Evolutionary conservation across 257 asterid species (phyloP).

Genomic region (Leonotis leonurus): DNA sequence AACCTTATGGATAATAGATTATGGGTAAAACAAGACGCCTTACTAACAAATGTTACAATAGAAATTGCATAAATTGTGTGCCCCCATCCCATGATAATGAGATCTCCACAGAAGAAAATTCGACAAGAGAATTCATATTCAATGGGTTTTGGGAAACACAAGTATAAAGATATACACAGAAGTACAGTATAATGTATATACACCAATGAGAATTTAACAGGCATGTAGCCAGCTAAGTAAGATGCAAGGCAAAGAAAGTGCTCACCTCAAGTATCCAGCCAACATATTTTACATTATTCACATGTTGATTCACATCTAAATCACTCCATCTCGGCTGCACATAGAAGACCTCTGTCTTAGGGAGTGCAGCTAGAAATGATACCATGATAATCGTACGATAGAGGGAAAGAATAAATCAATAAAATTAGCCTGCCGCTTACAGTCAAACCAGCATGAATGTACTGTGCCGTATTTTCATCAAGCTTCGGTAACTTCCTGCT

Average conservation of each 20-base stretch:
- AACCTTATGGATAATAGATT: not conserved
- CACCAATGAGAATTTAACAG: no score
- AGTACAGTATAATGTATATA: no score
- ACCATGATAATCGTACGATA: not conserved
- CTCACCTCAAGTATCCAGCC: slow-evolving; percentile 97
- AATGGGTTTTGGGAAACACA: no score
- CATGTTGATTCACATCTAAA: slow-evolving; percentile 90
- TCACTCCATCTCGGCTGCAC: slow-evolving; percentile 93
- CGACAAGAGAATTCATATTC: no score
- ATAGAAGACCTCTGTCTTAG: slow-evolving; percentile 5
- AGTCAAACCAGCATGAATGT: slow-evolving; percentile 66
- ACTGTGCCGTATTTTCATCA: slow-evolving; percentile 63
- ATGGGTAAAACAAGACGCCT: no score
- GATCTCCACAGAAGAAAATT: no score
- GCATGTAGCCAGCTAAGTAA: no score
- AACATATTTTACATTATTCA: slow-evolving; percentile 89
- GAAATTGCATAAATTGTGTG: no score
- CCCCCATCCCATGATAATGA: no score
- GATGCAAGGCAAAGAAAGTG: no score
- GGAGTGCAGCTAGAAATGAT: not conserved
- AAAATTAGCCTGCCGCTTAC: slow-evolving; percentile 42
- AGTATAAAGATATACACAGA: no score
- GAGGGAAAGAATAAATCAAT: not conserved
- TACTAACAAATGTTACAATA: no score
- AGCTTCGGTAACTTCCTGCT: slow-evolving; percentile 79